Base-by-base conservation (phyloP, 192 early-diverging fungal genomes). In the Dispira simplex region DNA sequence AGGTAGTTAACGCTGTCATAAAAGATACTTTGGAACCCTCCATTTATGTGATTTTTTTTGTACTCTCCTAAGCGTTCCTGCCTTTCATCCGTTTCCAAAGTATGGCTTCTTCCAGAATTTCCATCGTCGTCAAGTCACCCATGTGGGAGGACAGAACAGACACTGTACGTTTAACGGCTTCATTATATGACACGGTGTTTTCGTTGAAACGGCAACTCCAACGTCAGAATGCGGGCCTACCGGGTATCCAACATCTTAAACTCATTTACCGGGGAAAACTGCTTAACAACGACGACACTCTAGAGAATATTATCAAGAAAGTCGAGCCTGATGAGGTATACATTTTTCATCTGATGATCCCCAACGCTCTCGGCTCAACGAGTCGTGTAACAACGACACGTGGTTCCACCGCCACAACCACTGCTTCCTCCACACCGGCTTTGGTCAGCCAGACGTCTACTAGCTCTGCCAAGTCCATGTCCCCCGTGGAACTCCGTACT, bases 281-380 rank as follows among this genome's bases (percentile, higher is more conserved):
- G 25, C 54, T 56, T 9, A 28, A 56, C 3, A 56, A 56, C 23
- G 16, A 13, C 20, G 54, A 18, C 54, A 13, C 28, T 12, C 54
- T 56, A 14, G 48, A 51, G 4, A 23, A 51, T 16, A 23, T 51
- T 51, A 23, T 51, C 48, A 51, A 51, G 21, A 9, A 16, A 1
- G 48, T 20, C 18, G 48, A 51, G 9, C 48, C 48, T 9, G 21
- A 16, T 16, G 48, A 9, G 2, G 48, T 23, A 9, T 56, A 56
- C 25, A 26, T 56, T 21, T 56, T 56, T 26, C 54, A 56, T 25
- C 25, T 56, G 18, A 56, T 56, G 54, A 56, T 28, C 54, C 54
- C 13, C 54, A 21, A 12, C 32, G 32, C 32, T 39, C 32, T 39
- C 6, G 32, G 32, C 32, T 39, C 32, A 39, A 39, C 32, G 1